These are phyloP conservation scores for Xylaria sp. DNA, from an alignment of 2,329 filamentous ascomycete genomes.

Conservation along the genomic window DNA sequence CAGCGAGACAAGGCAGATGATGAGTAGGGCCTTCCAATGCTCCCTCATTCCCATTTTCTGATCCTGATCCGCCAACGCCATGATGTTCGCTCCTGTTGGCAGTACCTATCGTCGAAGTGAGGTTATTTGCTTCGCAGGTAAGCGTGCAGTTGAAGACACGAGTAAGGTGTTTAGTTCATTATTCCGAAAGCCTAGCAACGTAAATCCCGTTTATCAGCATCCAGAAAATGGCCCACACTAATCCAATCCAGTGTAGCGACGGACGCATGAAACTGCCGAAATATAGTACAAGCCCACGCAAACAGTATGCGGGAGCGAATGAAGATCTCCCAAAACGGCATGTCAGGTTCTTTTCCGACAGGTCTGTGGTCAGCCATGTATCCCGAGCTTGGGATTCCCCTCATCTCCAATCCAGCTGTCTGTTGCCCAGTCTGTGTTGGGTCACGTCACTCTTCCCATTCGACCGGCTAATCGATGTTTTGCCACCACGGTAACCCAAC, in stretches of 20 bases:
- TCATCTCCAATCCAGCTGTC: constrained; percentile 8
- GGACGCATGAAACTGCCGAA: constrained; percentile 27
- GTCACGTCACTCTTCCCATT: constrained; percentile 14
- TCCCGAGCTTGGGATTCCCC: constrained; percentile 12
- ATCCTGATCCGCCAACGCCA: constrained; percentile 39
- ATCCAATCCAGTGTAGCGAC: background rate
- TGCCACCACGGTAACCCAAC: constrained; percentile 13
- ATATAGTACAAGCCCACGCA: constrained; percentile 9
- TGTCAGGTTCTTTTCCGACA: constrained; percentile 17
- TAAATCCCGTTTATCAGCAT: constrained; percentile 12
- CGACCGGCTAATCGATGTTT: constrained; percentile 28
- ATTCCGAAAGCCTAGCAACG: background rate
- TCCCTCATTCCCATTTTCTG: constrained; percentile 38
- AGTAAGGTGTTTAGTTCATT: background rate
- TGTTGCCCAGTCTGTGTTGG: background rate
- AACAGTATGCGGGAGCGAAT: constrained; percentile 10
- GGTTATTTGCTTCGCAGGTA: background rate
- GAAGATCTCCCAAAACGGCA: constrained; percentile 18
- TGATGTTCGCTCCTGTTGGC: constrained; percentile 10
- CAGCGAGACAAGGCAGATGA: constrained; percentile 46
- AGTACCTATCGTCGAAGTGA: background rate
- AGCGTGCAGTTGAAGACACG: background rate
- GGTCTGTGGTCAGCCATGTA: background rate
- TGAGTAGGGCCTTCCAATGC: constrained; percentile 46
- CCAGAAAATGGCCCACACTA: background rate